A percentile compares a stretch with the other conserved stretches of the same genome.
These are phyloP conservation scores for Microascus cirrosus DNA, from an alignment of 2,329 filamentous ascomycete genomes.

Conservation along the genomic window DNA sequence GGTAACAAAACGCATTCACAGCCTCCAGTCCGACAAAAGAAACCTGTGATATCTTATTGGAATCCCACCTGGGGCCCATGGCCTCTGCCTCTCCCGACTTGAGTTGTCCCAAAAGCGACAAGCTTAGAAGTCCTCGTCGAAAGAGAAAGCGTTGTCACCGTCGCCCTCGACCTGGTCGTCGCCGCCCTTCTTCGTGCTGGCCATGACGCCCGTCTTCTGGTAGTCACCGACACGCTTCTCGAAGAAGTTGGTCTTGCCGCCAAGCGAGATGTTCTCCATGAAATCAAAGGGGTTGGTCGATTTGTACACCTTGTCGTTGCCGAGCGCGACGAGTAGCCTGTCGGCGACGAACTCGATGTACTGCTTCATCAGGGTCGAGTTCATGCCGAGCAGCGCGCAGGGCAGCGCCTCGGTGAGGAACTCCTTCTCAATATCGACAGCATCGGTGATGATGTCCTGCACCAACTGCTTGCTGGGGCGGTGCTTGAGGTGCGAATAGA, in stretches of 20 bases:
- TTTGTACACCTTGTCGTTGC: conserved; percentile 91
- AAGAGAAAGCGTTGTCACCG: conserved; percentile 54
- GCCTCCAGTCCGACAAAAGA: not conserved
- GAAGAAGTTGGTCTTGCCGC: conserved; percentile 99
- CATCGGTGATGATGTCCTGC: conserved; percentile 83
- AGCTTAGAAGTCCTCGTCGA: conserved; percentile 92
- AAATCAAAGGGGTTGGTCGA: conserved; percentile 96
- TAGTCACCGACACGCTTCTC: conserved; percentile 99
- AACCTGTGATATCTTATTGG: not conserved
- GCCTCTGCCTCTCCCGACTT: not conserved
- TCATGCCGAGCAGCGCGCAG: conserved; percentile 92
- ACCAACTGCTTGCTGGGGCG: conserved; percentile 76
- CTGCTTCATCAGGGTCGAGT: conserved; percentile 93
- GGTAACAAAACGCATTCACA: not conserved
- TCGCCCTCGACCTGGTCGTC: conserved; percentile 31
- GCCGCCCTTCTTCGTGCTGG: conserved; percentile 72
- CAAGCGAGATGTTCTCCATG: conserved; percentile 99
- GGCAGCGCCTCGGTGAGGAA: conserved; percentile 95
- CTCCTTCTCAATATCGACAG: conserved; percentile 90
- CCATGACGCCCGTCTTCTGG: conserved; percentile 99
- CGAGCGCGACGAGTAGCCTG: conserved; percentile 81
- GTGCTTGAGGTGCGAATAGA: conserved; percentile 95
- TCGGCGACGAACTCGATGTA: conserved; percentile 99
- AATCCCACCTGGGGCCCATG: not conserved
- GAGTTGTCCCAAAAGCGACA: conserved; percentile 9